Conservation (phyloP, 2,329 filamentous ascomycete genomes). For the Aspergillus candidus region DNA sequence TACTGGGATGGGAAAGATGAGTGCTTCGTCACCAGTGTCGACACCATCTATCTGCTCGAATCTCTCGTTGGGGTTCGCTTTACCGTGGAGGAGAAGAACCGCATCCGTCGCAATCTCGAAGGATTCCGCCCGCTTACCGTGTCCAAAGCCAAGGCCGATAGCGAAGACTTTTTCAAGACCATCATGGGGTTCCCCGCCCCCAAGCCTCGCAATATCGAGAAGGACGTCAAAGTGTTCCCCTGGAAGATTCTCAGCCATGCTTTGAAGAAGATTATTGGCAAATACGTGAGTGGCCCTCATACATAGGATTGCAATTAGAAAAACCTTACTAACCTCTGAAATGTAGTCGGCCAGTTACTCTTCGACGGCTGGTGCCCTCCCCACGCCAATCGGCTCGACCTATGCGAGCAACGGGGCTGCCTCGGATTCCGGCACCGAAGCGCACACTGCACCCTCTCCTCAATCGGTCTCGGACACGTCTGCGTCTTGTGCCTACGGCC, state of each 20-base stretch:
- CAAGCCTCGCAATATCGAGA: constrained; percentile 96
- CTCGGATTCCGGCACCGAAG: constrained; percentile 45
- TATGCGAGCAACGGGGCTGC: constrained; percentile 38
- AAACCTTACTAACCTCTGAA: constrained; percentile 14
- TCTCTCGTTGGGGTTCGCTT: constrained; percentile 81
- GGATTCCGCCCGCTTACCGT: constrained; percentile 89
- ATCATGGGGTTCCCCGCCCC: constrained; percentile 97
- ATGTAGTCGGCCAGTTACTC: constrained; percentile 61
- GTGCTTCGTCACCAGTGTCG: constrained; percentile 91
- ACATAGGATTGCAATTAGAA: no score
- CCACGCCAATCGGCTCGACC: constrained; percentile 34
- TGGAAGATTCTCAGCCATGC: constrained; percentile 86
- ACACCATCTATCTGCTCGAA: constrained; percentile 92
- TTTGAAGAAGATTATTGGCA: constrained; percentile 96
- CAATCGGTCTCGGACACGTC: constrained; percentile 44
- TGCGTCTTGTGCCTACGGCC: constrained; percentile 40
- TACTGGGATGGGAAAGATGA: constrained; percentile 89
- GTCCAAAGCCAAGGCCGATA: constrained; percentile 85
- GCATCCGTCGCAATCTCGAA: constrained; percentile 90
- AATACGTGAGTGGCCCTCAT: constrained; percentile 63
- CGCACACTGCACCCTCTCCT: constrained; percentile 44
- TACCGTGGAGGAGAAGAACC: constrained; percentile 96
- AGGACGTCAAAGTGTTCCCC: constrained; percentile 97
- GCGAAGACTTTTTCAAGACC: constrained; percentile 96
- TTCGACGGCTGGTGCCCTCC: constrained; percentile 51